Percentiles rank a stretch among this genome's conserved stretches.
phyloP scores from a whole-genome alignment of 2,329 filamentous ascomycete genomes.

The Colletotrichum sp. region DNA sequence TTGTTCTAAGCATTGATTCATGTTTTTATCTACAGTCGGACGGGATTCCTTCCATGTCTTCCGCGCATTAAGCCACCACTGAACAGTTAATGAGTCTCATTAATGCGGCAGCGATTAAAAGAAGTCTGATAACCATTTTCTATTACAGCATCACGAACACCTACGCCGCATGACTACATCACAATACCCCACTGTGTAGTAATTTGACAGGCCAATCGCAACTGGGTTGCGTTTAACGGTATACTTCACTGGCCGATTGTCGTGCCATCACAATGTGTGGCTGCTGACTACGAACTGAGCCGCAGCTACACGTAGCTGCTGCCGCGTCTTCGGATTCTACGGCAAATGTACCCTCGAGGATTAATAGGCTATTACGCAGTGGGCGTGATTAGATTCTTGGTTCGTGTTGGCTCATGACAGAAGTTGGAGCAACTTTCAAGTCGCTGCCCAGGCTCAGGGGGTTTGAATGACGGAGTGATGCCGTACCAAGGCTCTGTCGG shows the following conservation, averaged over 20 bases:
- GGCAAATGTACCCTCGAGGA: not conserved
- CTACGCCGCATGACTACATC: not conserved
- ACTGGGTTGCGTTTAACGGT: rapidly evolving
- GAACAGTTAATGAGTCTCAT: rapidly evolving
- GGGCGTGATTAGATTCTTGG: rapidly evolving
- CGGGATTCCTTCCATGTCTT: not conserved
- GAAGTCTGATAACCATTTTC: not conserved
- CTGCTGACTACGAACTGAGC: not conserved
- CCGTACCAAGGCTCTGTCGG: not conserved
- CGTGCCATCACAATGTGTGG: not conserved
- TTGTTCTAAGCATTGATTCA: not conserved
- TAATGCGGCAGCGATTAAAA: not conserved
- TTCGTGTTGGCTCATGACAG: rapidly evolving
- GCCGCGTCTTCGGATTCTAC: not conserved
- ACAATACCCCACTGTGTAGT: not conserved
- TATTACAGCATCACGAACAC: not conserved
- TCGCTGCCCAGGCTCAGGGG: not conserved
- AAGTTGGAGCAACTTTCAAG: not conserved
- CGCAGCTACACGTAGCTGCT: not conserved
- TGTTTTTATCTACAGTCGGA: rapidly evolving
- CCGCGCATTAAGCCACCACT: not conserved
- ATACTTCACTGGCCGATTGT: not conserved
- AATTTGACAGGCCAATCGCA: not conserved
- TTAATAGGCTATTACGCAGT: not conserved
- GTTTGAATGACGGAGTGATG: not conserved